Base-by-base conservation (phyloP, 2,329 filamentous ascomycete species). In the Madurella fahalii region DNA sequence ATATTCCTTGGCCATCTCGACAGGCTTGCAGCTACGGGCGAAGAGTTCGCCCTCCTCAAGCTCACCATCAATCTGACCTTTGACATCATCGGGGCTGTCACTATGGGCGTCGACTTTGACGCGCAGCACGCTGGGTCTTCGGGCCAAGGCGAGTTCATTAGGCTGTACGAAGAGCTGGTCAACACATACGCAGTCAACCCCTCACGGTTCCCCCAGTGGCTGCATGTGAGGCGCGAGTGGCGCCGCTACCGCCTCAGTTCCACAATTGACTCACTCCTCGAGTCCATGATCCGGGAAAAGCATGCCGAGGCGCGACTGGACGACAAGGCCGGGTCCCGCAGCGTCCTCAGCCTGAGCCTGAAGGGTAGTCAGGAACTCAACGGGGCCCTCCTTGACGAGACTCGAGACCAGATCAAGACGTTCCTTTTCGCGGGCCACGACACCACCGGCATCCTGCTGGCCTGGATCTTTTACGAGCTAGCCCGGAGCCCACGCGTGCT, bases 391-490 rank as follows among this genome's bases (percentile, higher is more conserved):
- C 37, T 73, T 12, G 39, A 63, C 15, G 59, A 65, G 40, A 70
- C 69, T 2, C 65, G 64, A 37, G 69, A 72, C 50, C 70, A 73
- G 56, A 58, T 75, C 32, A 70, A 69, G 48, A 67, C 68, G 0
- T 74, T 75, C 57, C 60, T 74, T 12, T 71, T 76, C 40, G 72
- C 71, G 2, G 72, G 73, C 2, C 72, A 74, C 43, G 72, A 75
- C 56, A 74, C 73, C 2, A 72, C 72, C 1, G 68, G 67, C 37
- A 70, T 68, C 54, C 61, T 69, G 1, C 59, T 74, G 1, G 63
- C 69, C 9, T 74, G 70, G 69, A 58, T 64, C 1, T 65, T 71
- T 18, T 73, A 74, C 57, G 65, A 72, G 52, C 65, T 75, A 0
- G 66, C 67, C 4, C 65, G 65, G 3, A 65, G 65, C 0, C 70